Evolutionary conservation across 1,139 yeast genomes (phyloP).

Genomic region (Pichia terricola): DNA sequence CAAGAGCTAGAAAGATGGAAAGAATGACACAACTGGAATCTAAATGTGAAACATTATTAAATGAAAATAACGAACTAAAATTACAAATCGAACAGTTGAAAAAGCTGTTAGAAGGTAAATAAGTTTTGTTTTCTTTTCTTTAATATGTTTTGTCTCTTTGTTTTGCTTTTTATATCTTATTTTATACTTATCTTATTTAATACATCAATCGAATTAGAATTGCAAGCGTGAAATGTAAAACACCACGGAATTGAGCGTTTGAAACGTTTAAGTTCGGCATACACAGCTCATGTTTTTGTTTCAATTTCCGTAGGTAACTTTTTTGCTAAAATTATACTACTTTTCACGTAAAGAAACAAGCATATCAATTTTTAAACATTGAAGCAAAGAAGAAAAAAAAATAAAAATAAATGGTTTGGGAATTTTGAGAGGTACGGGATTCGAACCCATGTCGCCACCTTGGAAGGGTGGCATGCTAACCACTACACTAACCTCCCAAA

Average conservation of each 20-base stretch:
- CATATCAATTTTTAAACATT: too few relatives aligned
- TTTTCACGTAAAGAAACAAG: too few relatives aligned
- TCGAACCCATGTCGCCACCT: slow-evolving; percentile 78
- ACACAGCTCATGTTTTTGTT: too few relatives aligned
- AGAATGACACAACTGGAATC: slow-evolving; percentile 77
- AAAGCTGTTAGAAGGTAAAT: slow-evolving; percentile 25
- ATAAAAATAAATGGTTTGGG: slow-evolving; percentile 11
- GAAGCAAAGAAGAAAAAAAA: too few relatives aligned
- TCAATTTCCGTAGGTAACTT: too few relatives aligned
- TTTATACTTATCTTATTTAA: too few relatives aligned
- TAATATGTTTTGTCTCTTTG: neutral
- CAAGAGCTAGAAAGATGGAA: slow-evolving; percentile 87
- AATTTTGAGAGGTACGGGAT: slow-evolving; percentile 64
- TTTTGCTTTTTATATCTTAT: neutral
- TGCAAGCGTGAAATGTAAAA: too few relatives aligned
- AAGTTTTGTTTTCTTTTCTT: neutral
- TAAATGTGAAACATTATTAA: slow-evolving; percentile 55
- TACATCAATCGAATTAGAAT: too few relatives aligned
- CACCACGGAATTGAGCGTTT: neutral
- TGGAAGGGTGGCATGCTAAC: slow-evolving; percentile 59
- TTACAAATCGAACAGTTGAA: slow-evolving; percentile 51
- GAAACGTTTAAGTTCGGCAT: too few relatives aligned
- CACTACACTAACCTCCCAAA: slow-evolving; percentile 35
- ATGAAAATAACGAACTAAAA: slow-evolving; percentile 46
- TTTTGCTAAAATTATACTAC: too few relatives aligned